Evolutionary conservation across 768 basidiomycete species (phyloP).

Genomic region (Cantharellus cinnabarinus): DNA sequence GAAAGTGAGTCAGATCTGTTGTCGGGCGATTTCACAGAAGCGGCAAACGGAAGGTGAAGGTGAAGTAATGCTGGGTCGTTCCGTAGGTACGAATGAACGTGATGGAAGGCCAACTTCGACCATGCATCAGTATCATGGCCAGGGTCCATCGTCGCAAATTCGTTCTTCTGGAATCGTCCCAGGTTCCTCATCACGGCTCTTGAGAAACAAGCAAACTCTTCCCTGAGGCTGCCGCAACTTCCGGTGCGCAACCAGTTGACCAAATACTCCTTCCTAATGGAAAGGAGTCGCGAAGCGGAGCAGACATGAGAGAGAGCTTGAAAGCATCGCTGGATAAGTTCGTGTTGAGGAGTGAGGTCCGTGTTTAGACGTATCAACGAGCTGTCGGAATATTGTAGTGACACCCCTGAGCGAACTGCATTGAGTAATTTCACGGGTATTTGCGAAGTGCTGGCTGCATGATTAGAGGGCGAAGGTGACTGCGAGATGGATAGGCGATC

Average conservation of each 20-base stretch:
- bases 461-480: not conserved
- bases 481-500: slow-evolving; percentile 4
- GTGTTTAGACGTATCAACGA: slow-evolving; percentile 27
- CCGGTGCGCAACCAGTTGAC: slow-evolving; percentile 31
- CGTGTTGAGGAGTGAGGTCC: slow-evolving; percentile 34
- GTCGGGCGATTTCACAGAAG: too few species aligned
- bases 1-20: not conserved
- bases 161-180: slow-evolving; percentile 12
- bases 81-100: slow-evolving; percentile 5
- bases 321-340: slow-evolving; percentile 37
- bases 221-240: slow-evolving; percentile 24
- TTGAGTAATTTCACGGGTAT: slow-evolving; percentile 28
- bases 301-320: slow-evolving; percentile 41
- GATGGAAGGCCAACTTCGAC: not conserved
- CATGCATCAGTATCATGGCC: not conserved
- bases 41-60: not conserved
- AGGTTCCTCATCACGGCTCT: slow-evolving; percentile 32
- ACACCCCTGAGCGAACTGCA: slow-evolving; percentile 29
- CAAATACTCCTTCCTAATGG: slow-evolving; percentile 35
- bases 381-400: slow-evolving; percentile 34
- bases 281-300: slow-evolving; percentile 33
- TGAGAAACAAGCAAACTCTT: slow-evolving; percentile 38
- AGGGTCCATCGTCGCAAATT: slow-evolving; percentile 13
- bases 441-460: not conserved
- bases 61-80: slow-evolving; percentile 4